Conservation (phyloP, 768 basidiomycete genomes). For the Russula dissimulans region DNA sequence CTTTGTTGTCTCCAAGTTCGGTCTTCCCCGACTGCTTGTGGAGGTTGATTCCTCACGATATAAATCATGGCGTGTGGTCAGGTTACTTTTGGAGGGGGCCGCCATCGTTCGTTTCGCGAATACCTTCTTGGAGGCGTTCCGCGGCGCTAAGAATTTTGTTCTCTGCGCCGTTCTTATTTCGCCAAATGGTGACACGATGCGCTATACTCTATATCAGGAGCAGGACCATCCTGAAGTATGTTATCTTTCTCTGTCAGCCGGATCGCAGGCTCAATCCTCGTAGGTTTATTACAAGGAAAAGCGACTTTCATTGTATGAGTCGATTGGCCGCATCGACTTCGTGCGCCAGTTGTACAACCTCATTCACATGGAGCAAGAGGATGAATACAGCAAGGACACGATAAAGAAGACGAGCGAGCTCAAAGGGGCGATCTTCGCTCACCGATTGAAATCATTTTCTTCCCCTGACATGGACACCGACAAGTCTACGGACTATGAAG, state of each 20-base stretch:
- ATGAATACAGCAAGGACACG: too few species aligned
- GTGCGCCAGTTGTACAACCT: too few species aligned
- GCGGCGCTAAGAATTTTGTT: neutral
- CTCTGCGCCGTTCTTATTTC: neutral
- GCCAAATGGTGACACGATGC: neutral
- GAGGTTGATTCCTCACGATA: neutral
- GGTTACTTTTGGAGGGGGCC: neutral
- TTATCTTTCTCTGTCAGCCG: neutral
- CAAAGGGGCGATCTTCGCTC: fast-evolving
- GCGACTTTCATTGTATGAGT: too few species aligned
- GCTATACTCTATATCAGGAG: neutral
- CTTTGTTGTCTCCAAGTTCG: neutral
- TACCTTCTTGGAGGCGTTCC: too few species aligned
- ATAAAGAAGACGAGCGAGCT: too few species aligned
- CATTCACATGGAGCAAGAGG: neutral
- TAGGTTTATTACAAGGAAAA: too few species aligned
- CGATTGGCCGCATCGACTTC: too few species aligned
- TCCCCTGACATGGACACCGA: too few species aligned
- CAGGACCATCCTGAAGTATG: neutral
- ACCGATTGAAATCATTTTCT: too few species aligned
- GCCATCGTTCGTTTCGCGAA: too few species aligned
- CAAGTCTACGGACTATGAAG: too few species aligned
- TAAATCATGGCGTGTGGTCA: neutral
- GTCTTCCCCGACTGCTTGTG: neutral
- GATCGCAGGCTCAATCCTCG: neutral